phyloP scores from a whole-genome alignment of 768 basidiomycete genomes.

The Boletus fagicola region DNA sequence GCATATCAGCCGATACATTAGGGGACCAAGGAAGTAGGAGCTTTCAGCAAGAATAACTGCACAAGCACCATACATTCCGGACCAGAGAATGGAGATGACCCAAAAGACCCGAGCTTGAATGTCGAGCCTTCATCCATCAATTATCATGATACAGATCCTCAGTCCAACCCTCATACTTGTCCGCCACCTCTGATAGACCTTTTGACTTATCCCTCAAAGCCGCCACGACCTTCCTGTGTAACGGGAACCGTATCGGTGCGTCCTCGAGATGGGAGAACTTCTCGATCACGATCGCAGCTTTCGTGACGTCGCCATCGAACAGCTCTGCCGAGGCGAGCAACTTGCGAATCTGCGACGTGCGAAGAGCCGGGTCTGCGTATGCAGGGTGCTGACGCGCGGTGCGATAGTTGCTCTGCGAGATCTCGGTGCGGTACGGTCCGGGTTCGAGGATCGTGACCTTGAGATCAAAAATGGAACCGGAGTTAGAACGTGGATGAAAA shows the following conservation, averaged over 20 bases:
- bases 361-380: constrained; percentile 13
- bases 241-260: constrained; percentile 14
- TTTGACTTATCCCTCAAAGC: constrained; percentile 15
- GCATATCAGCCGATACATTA: not conserved
- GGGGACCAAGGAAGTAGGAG: not conserved
- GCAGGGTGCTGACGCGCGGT: constrained; percentile 17
- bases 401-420: not conserved
- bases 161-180: constrained; percentile 19
- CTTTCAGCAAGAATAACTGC: not conserved
- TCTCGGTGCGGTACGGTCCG: constrained; percentile 17
- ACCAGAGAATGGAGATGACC: not conserved
- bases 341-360: constrained; percentile 5
- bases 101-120: not conserved
- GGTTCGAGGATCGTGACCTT: constrained; percentile 21
- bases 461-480: not conserved
- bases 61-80: not conserved
- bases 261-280: constrained; percentile 15
- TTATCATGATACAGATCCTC: constrained; percentile 14
- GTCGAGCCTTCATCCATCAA: not conserved
- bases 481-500: not conserved
- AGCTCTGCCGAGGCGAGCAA: not conserved
- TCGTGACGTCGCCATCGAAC: constrained; percentile 15
- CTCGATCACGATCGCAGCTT: constrained; percentile 17
- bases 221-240: constrained; percentile 9
- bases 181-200: constrained; percentile 6